Evolutionary conservation across 257 asterid species (phyloP).

Genomic region (Fraxinus anomala): DNA sequence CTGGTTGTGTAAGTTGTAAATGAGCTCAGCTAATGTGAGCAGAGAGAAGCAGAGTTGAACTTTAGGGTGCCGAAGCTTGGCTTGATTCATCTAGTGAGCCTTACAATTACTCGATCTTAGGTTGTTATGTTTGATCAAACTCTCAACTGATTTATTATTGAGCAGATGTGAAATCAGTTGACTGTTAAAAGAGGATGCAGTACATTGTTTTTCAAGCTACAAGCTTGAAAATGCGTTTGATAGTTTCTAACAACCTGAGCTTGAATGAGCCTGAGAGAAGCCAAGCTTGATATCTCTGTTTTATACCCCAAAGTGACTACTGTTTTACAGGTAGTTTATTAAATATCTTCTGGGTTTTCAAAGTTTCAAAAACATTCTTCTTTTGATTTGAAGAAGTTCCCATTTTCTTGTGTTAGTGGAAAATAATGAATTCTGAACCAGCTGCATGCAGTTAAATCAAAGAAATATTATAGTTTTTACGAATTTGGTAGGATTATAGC

Average conservation of each 20-base stretch:
- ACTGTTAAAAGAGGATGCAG: background rate
- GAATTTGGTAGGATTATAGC: background rate
- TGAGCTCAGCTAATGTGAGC: background rate
- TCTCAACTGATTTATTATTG: background rate
- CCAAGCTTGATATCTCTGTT: background rate
- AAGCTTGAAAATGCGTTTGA: background rate
- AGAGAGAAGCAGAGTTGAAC: background rate
- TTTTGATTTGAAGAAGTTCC: background rate
- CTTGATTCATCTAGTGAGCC: background rate
- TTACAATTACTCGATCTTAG: background rate
- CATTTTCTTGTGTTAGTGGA: background rate
- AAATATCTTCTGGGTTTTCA: background rate
- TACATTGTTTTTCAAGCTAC: background rate
- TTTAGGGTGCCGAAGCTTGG: background rate
- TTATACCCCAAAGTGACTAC: background rate
- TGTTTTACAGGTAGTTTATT: background rate
- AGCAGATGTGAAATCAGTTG: background rate
- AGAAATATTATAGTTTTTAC: too few relatives aligned
- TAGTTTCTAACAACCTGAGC: background rate
- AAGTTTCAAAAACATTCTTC: background rate
- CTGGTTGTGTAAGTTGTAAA: background rate
- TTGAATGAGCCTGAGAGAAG: background rate
- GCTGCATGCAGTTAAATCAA: background rate
- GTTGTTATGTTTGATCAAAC: background rate
- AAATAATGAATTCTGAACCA: background rate